Evolutionary conservation across 177 flowering plant species (phyloP), one percentile per base, ranked within the genome.

Genomic region (Vitis hybrid): DNA sequence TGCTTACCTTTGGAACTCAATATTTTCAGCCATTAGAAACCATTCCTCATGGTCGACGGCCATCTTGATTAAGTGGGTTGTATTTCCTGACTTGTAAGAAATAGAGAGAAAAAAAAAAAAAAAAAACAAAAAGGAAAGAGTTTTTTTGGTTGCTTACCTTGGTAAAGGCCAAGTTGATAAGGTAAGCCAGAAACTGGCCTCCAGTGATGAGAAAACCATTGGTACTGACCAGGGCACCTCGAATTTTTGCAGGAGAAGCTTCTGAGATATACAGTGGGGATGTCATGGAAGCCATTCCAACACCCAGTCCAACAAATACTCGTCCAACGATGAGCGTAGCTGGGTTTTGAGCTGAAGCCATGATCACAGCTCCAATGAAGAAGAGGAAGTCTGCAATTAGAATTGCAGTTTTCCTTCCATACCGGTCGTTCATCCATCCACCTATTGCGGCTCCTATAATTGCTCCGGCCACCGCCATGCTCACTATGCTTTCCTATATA

Each of bases 281-380:
- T 1, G 94, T 91, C 91, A 91, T 89, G 52, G 97, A 91, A 1
- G 97, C 94, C 97, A 89, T 91, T 60, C 97, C 94, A 18, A 91
- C 97, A 11, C 97, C 97, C 6, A 90, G 66, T 6, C 97, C 94
- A 0, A 91, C 93, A 19, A 90, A 79, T 27, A 88, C 30, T 46
- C 94, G 83, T 32, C 97, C 93, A 16, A 83, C 1, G 48, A 91
- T 90, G 57, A 91, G 81, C 50, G 83, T 65, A 74, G 76, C 66
- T 0, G 97, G 93, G 35, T 66, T 69, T 1, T 84, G 84, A 50
- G 90, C 80, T 11, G 72, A 32, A 24, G 88, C 90, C 94, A 91
- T 90, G 76, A 90, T 19, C 12, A 87, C 51, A 48, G 97, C 91
- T 35, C 94, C 97, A 35, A 79, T 2, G 3, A 87, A 86, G 81